Base-by-base conservation (phyloP, 1,284 basidiomycete species). In the Cutaneotrichosporon sp. region DNA sequence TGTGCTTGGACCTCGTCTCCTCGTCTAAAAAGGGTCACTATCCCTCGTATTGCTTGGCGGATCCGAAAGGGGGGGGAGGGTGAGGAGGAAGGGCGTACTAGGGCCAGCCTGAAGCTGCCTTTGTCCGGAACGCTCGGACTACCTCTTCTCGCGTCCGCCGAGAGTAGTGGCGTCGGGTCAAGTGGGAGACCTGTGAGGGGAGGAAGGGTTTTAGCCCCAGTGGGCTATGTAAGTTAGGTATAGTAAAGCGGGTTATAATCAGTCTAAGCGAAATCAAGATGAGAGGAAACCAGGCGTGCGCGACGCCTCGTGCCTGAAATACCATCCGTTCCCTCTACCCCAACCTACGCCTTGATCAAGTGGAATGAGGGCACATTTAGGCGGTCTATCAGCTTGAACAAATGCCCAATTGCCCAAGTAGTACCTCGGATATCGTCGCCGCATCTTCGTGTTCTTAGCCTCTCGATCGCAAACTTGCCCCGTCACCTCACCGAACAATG, bases 121-220 rank as follows among this genome's bases (percentile, higher is more conserved):
- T 46, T 46, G 42, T 46, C 42, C 42, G 6, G 42, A 46, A 46
- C 42, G 42, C 42, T 46, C 42, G 42, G 42, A 46, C 42, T 46
- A 8, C 42, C 42, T 46, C 18, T 4, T 46, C 42, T 46, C 18
- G 42, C 42, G 42, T 46, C 42, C 42, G 18, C 42, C 16, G 16
- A 16, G 18, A 46, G 18, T 18, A 18, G 42, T 21, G 42, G 16
- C 42, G 42, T 46, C 16, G 42, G 42, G 18, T n/a, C 26, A 3
- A 3, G 26, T 26, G 26, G 26, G 26, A 26, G 26, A 26, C 26
- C 26, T 26, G 3, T 26, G 26, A 26, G 26, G 9, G 13, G 4
- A 46, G 42, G 14, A 42, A 9, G 40, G 40, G 40, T 14, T 13
- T 16, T 16, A 18, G 42, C 16, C 2, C 18, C 26, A 26, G 42